A percentile compares a stretch with the other conserved stretches of the same genome.
phyloP scores from a whole-genome alignment of 176 grass and related monocot genomes.

The Carex cristatella region DNA sequence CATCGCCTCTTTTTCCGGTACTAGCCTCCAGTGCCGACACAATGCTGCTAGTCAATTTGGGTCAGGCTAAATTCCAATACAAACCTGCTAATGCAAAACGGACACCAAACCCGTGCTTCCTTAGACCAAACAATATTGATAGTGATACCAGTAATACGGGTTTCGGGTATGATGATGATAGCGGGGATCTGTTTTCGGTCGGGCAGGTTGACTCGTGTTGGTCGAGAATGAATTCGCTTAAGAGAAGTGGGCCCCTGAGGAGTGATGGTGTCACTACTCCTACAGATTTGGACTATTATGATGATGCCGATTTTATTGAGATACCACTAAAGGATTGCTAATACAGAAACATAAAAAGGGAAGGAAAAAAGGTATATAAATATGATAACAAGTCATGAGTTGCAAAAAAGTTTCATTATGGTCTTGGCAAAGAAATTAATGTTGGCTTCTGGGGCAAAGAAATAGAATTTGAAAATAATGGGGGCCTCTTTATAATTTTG shows the following conservation, averaged over 20 bases:
- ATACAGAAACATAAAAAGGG: not conserved
- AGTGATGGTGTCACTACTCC: not conserved
- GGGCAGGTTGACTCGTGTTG: constrained; percentile 65
- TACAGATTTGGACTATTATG: constrained; percentile 37
- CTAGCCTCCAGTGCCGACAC: constrained; percentile 60
- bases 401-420: not conserved
- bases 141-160: constrained; percentile 19
- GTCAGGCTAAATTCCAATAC: constrained; percentile 88
- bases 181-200: constrained; percentile 94
- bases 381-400: not conserved
- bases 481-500: not conserved
- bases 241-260: constrained; percentile 29
- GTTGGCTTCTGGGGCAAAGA: not conserved
- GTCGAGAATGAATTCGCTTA: constrained; percentile 41
- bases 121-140: constrained; percentile 22
- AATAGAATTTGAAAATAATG: not conserved
- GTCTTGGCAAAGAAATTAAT: not conserved
- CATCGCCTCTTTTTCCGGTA: constrained; percentile 61
- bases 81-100: constrained; percentile 62
- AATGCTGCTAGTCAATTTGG: constrained; percentile 85
- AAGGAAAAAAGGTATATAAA: not conserved
- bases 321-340: constrained; percentile 55
- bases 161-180: constrained; percentile 71
- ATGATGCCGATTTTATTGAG: constrained; percentile 87
- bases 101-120: constrained; percentile 77